Evolutionary conservation across 768 basidiomycete genomes (phyloP), one percentile per base, ranked within the genome.

Genomic region (Aureoboletus auriporus): DNA sequence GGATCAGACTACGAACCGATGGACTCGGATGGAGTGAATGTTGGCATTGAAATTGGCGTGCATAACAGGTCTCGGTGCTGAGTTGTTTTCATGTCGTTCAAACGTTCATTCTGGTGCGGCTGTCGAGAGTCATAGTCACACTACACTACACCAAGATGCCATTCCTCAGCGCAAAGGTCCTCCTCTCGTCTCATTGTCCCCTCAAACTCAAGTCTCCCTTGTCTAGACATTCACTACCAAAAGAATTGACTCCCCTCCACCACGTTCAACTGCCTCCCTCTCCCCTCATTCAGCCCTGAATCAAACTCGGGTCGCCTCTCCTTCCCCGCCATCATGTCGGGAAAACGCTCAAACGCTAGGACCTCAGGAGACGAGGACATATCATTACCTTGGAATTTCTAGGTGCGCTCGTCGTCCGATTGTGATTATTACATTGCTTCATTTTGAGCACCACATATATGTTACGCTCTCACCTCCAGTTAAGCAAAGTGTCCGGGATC

Each of bases 371-470:
- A 88, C 54, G 78, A 81, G 14, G 75, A 73, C 20, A 84, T 89
- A 37, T 82, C 84, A 0, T 53, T 70, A 52, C 87, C 87, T 5
- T 88, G 82, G 79, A 87, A 87, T 62, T 86, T 89, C 51, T 83
- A 83, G 76, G 84, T 81, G 60, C 39, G 59, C 42, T 11, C 17
- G 2, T 44, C 49, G 51, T 27, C 53, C 11, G 12, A 39, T 27
- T 2, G 17, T 5, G 28, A 34, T 44, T 0, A 8, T 17, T 37
- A 3, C 37, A 12, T 6, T 9, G 8, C 44, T 52, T 52, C 8
- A 55, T 41, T 27, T 38, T 36, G 43, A 87, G 85, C 86, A 89
- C 60, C 77, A 89, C 58, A 79, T 89, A 31, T 86, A 89, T 59
- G 86, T 89, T 56, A 43, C 62, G 45, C 30, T 53, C 51, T 16